A percentile compares a stretch with the other conserved stretches of the same genome.
These are phyloP conservation scores for Bolboschoenoplectus hybrid DNA, from an alignment of 202 grass and related monocot genomes.

Conservation along the genomic window DNA sequence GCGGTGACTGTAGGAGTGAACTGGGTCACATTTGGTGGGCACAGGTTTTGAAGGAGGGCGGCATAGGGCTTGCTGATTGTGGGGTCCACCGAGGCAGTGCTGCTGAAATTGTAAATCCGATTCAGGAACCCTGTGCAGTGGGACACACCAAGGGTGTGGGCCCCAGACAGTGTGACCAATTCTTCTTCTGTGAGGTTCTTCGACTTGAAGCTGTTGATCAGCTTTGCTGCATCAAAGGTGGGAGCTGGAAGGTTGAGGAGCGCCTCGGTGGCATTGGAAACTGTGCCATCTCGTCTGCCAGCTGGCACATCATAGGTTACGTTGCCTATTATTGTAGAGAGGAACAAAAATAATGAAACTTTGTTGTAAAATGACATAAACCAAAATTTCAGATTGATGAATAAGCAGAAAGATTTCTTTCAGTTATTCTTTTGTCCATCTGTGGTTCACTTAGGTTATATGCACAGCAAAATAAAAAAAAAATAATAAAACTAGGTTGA, in stretches of 20 bases:
- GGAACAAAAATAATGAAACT: not conserved
- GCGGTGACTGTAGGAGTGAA: constrained; percentile 44
- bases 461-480: not conserved
- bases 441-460: not conserved
- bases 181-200: constrained; percentile 65
- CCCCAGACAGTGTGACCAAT: constrained; percentile 60
- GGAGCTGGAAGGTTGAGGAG: constrained; percentile 39
- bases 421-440: too few species aligned
- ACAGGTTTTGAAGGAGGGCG: constrained; percentile 49
- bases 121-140: constrained; percentile 53
- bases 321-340: constrained; percentile 35
- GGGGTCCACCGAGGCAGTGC: constrained; percentile 47
- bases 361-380: constrained; percentile 7
- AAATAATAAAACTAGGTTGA: not conserved
- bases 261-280: constrained; percentile 25
- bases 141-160: constrained; percentile 62
- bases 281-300: constrained; percentile 54
- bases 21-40: constrained; percentile 44
- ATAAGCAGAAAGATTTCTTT: not conserved
- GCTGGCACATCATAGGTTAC: constrained; percentile 49
- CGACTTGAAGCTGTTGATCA: constrained; percentile 38
- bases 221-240: constrained; percentile 40
- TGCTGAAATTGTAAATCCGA: constrained; percentile 55
- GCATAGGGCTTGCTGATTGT: constrained; percentile 53
- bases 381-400: not conserved